Percentiles rank a stretch among this genome's conserved stretches.
Conservation (phyloP, 768 basidiomycete species). For the Mycena olivaceomarginata region DNA sequence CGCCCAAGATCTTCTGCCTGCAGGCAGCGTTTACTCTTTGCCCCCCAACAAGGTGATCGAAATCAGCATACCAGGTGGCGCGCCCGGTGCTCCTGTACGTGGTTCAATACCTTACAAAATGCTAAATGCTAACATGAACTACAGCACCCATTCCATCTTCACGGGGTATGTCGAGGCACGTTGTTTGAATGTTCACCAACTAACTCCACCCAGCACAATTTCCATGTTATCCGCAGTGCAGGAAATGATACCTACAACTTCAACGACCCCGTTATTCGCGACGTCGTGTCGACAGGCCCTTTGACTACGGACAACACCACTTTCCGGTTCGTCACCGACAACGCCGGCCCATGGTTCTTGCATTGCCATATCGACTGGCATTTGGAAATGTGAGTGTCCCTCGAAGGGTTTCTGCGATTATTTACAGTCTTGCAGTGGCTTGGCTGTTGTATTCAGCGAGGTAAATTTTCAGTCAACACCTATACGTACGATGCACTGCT, state of each 20-base stretch:
- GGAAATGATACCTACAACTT: conserved; percentile 58
- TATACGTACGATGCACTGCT: conserved; percentile 12
- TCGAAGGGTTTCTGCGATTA: not conserved
- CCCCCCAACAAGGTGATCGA: conserved; percentile 69
- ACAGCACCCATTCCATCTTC: conserved; percentile 56
- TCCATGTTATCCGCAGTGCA: conserved; percentile 61
- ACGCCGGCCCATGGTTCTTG: conserved; percentile 56
- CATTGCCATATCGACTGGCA: conserved; percentile 63
- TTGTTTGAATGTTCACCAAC: not conserved
- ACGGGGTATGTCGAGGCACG: conserved; percentile 47
- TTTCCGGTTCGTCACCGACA: conserved; percentile 64
- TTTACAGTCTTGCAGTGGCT: conserved; percentile 49
- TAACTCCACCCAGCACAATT: conserved; percentile 53
- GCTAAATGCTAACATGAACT: not conserved
- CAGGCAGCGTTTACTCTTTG: conserved; percentile 64
- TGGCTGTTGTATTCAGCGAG: conserved; percentile 62
- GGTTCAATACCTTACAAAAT: not conserved
- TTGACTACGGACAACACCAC: conserved; percentile 51
- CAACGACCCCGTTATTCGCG: conserved; percentile 68
- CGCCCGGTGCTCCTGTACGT: conserved; percentile 55
- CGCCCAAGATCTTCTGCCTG: conserved; percentile 62
- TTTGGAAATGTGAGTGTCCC: conserved; percentile 54
- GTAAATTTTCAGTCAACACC: conserved; percentile 33
- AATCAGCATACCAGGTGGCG: conserved; percentile 61
- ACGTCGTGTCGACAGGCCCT: conserved; percentile 66